A percentile compares a stretch with the other conserved stretches of the same genome.
These are phyloP conservation scores for Skeletonema potamos DNA, from an alignment of 108 stramenopile species.

Conservation along the genomic window DNA sequence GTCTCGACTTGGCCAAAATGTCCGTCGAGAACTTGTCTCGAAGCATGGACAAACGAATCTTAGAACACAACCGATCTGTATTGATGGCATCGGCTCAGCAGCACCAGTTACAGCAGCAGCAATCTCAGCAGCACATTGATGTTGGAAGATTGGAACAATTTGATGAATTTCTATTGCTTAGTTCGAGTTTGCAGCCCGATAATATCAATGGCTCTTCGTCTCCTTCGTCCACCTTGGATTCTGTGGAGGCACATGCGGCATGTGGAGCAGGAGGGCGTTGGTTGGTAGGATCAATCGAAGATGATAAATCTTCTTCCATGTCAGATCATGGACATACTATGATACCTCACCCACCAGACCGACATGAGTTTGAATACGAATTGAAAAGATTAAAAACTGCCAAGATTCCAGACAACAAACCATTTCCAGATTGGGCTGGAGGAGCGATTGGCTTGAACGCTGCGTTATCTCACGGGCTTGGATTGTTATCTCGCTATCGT, in stretches of 20 bases:
- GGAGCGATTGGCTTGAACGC: constrained; percentile 70
- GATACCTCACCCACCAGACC: constrained; percentile 33
- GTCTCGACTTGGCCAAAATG: constrained; percentile 83
- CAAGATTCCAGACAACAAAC: constrained; percentile 11
- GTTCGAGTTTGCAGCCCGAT: constrained; percentile 63
- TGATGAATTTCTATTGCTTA: constrained; percentile 67
- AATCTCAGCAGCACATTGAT: constrained; percentile 40
- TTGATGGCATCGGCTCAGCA: constrained; percentile 42
- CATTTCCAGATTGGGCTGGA: constrained; percentile 80
- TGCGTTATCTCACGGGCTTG: constrained; percentile 70
- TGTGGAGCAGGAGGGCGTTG: constrained; percentile 79
- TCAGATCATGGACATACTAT: background rate
- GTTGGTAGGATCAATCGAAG: constrained; percentile 66
- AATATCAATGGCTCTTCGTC: background rate
- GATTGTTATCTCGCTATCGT: constrained; percentile 75
- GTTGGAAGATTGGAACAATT: constrained; percentile 56
- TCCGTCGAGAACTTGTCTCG: constrained; percentile 64
- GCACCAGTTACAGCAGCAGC: constrained; percentile 30
- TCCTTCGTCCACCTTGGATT: constrained; percentile 9
- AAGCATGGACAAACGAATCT: constrained; percentile 58
- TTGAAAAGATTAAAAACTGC: constrained; percentile 63
- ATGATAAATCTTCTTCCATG: background rate
- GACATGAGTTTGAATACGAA: constrained; percentile 72
- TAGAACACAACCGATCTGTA: constrained; percentile 57
- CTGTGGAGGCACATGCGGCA: constrained; percentile 28